Percentiles rank a stretch among this genome's conserved stretches.
phyloP scores from a whole-genome alignment of 2,329 filamentous ascomycete genomes.

The Fusarium oxysporum region DNA sequence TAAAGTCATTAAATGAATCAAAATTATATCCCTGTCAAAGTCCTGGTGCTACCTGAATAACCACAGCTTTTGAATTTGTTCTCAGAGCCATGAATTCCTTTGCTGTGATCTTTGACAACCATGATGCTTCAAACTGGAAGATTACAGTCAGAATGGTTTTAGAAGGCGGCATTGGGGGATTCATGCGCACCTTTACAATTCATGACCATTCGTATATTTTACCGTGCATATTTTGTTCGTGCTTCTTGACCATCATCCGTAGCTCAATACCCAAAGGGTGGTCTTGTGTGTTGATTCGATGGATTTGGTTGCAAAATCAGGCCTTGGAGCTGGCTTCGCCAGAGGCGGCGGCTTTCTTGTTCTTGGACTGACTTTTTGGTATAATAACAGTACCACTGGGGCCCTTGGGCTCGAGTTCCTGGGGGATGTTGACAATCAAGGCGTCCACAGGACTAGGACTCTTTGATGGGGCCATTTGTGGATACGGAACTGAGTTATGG shows the following conservation, averaged over 20 bases:
- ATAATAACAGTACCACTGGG: not conserved
- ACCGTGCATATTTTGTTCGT: not conserved
- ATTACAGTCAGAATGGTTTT: not conserved
- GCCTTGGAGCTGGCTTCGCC: not conserved
- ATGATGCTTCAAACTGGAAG: not conserved
- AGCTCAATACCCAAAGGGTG: not conserved
- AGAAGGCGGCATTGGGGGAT: not conserved
- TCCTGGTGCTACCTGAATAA: not conserved
- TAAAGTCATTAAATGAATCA: not conserved
- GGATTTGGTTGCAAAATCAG: not conserved
- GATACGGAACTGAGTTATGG: not conserved
- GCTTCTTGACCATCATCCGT: too few species aligned
- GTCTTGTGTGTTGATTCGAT: not conserved
- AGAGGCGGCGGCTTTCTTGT: not conserved
- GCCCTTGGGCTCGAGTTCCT: not conserved
- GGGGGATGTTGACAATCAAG: not conserved
- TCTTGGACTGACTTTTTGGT: not conserved
- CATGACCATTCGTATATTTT: not conserved
- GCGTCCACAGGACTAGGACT: not conserved
- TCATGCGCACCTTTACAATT: not conserved
- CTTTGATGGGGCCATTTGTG: not conserved
- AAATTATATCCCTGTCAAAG: not conserved
- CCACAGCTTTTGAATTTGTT: not conserved
- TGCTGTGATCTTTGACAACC: not conserved
- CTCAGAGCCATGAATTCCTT: not conserved